phyloP scores from a whole-genome alignment of 805 yeast genomes.

The Candida koratica region DNA sequence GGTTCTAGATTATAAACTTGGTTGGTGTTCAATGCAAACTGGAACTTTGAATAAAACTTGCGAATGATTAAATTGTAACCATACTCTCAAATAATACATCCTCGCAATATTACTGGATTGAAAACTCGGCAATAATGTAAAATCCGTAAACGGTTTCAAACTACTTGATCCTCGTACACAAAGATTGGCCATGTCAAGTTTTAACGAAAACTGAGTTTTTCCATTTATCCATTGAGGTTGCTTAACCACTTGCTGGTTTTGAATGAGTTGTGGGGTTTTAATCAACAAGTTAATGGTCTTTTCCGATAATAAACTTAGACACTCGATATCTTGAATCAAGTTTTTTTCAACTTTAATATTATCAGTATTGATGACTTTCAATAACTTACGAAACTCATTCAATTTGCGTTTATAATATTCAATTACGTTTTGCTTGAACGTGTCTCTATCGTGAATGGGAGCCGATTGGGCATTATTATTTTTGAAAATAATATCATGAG shows the following conservation, averaged over 20 bases:
- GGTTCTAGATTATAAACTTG: too few species aligned
- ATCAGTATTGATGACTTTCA: conserved; percentile 20
- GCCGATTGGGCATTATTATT: conserved; percentile 14
- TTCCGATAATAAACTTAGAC: conserved; percentile 24
- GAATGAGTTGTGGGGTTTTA: conserved; percentile 14
- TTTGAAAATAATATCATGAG: conserved; percentile 32
- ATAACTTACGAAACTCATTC: conserved; percentile 17
- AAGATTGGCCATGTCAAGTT: conserved; percentile 15
- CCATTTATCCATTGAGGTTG: conserved; percentile 4
- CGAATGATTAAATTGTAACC: conserved; percentile 5
- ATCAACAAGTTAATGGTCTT: conserved; percentile 25
- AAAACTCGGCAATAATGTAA: conserved; percentile 35
- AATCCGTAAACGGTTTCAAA: conserved; percentile 12
- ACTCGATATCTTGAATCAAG: conserved; percentile 27
- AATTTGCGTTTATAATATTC: conserved; percentile 21
- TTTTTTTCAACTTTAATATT: conserved; percentile 27
- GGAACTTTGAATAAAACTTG: conserved; percentile 8
- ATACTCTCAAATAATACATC: conserved; percentile 27
- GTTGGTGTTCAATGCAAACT: conserved; percentile 1
- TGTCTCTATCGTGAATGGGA: conserved; percentile 19
- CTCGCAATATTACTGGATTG: conserved; percentile 33
- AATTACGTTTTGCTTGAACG: conserved; percentile 22
- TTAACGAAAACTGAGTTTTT: conserved; percentile 12
- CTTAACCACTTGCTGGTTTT: conserved; percentile 4
- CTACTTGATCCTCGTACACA: conserved; percentile 3